Evolutionary conservation across 352 stramenopile species (phyloP), one percentile per base, ranked within the genome.

Genomic region (Phytopythium helicoides): DNA sequence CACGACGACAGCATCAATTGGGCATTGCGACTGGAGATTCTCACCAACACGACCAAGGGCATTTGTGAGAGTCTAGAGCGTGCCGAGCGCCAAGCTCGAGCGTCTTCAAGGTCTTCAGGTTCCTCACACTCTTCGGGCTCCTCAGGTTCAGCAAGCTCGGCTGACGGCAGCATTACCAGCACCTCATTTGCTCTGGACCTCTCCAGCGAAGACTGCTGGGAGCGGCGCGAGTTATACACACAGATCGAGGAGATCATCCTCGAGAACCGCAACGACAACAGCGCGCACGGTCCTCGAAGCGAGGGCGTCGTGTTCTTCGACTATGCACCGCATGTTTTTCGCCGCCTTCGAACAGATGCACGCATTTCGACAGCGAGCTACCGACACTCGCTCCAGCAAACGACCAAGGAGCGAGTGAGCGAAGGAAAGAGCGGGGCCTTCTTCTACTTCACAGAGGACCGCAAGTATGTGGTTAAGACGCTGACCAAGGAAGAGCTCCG

Each of bases 1-100:
- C 76, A 88, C 45, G 80, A 89, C 42, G 81, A 90, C 50, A 91
- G 76, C 46, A 93, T 96, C 52, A 96, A 96, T 49, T 92, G 81
- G 81, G 86, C 84, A 1, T 50, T 96, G 19, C 73, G 86, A n/a
- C 59, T 88, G 7, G 86, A 96, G 52, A 94, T 96, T 56, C 47
- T 96, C 15, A 91, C 76, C 0, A 92, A 93, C 46, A 94, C 86
- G 1, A 94, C 86, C 1, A 80, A 86, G 56, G 86, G 86, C 10
- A 95, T 95, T 62, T 92, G 80, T 33, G 66, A 89, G 35, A 82
- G 73, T 25, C 73, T 91, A 2, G 79, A 87, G 47, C 73, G 69
- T 3, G 76, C 77, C 4, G 83, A 93, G 56, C 62, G 63, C 10
- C 65, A 93, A 58, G 79, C 81, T 12, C 69, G 70, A 22, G 62